Evolutionary conservation across 768 basidiomycete genomes (phyloP).

Genomic region (Lactarius hengduanensis): DNA sequence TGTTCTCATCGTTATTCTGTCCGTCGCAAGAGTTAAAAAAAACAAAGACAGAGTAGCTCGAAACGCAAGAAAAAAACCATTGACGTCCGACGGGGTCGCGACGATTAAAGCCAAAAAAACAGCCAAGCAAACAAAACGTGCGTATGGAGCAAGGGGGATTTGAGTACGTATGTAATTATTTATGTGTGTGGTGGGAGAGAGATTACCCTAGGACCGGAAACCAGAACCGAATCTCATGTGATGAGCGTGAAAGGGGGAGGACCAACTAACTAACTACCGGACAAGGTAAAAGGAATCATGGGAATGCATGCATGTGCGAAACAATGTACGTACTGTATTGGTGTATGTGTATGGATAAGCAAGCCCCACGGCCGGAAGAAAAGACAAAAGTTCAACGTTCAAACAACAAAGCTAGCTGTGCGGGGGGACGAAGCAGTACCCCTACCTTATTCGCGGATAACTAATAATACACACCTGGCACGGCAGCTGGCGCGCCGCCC

Average conservation of each 20-base stretch:
- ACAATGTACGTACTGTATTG: constrained; percentile 21
- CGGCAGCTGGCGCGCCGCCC: neutral
- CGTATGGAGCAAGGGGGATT: constrained; percentile 6
- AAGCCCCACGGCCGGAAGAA: neutral
- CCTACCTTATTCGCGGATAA: neutral
- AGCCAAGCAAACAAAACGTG: constrained; percentile 1
- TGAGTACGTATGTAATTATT: constrained; percentile 18
- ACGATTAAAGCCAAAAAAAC: constrained; percentile 16
- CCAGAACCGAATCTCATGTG: constrained; percentile 8
- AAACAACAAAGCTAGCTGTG: neutral
- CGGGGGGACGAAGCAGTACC: too few species aligned
- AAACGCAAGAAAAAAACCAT: neutral
- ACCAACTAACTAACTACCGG: neutral
- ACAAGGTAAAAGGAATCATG: constrained; percentile 3
- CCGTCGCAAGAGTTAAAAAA: neutral
- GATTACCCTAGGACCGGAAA: constrained; percentile 5
- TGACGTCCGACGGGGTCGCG: constrained; percentile 2
- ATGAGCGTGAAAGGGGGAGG: constrained; percentile 10
- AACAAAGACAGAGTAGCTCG: neutral
- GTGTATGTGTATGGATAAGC: constrained; percentile 17
- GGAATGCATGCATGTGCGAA: constrained; percentile 10
- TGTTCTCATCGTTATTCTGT: neutral
- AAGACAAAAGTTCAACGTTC: neutral
- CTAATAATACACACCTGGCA: constrained; percentile 24
- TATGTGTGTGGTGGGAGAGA: constrained; percentile 4